These are phyloP conservation scores for Eucalyptus leucophloia DNA, from an alignment of 345 rosid genomes.

Conservation along the genomic window DNA sequence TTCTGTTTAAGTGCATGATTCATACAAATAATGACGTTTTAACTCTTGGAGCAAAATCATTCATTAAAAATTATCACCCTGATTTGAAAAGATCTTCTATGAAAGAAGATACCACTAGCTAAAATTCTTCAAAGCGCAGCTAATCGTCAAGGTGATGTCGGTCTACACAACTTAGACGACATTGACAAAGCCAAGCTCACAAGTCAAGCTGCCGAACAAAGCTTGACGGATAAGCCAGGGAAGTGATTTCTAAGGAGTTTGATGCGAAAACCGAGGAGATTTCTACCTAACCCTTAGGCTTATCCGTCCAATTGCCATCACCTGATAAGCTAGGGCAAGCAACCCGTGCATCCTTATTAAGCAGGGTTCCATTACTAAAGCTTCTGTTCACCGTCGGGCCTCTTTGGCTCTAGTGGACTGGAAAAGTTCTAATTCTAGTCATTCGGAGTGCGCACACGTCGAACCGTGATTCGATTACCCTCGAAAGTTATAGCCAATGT, in stretches of 20 bases:
- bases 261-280: background rate
- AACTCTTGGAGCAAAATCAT: background rate
- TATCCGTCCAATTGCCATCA: background rate
- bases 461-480: background rate
- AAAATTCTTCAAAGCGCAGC: background rate
- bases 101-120: background rate
- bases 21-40: background rate
- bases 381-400: background rate
- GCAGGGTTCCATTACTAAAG: background rate
- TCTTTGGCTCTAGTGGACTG: background rate
- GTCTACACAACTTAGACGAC: background rate
- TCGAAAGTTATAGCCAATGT: background rate
- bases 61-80: background rate
- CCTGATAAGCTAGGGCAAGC: background rate
- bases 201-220: background rate
- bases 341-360: background rate
- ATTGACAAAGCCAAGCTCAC: background rate
- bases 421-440: background rate
- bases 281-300: background rate
- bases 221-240: background rate
- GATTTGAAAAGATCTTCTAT: background rate
- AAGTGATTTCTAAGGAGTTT: background rate
- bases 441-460: rapidly evolving
- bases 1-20: background rate
- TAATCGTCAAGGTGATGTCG: background rate